These are phyloP conservation scores for Penicillium atrosanguineum DNA, from an alignment of 495 filamentous ascomycete genomes.

Conservation along the genomic window DNA sequence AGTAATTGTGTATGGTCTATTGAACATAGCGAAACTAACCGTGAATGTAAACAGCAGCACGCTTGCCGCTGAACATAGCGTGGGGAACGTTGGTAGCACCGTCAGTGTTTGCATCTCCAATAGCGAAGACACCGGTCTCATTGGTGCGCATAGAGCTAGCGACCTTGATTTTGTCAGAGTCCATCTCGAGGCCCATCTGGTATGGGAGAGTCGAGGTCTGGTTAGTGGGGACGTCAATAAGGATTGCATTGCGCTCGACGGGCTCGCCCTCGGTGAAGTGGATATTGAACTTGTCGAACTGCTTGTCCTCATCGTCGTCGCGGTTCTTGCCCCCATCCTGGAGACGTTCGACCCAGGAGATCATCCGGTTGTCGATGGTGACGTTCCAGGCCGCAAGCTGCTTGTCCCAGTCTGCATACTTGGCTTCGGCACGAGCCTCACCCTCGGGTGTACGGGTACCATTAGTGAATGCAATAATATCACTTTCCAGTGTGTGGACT, in stretches of 20 bases:
- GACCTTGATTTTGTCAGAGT: conserved; percentile 36
- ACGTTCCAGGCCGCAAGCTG: conserved; percentile 50
- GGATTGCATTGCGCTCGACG: conserved; percentile 47
- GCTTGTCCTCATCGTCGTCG: conserved; percentile 35
- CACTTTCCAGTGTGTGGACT: conserved; percentile 43
- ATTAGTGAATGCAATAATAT: conserved; percentile 52
- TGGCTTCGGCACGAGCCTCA: conserved; percentile 33
- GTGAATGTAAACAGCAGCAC: conserved; percentile 34
- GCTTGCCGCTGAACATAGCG: conserved; percentile 49
- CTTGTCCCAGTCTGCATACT: conserved; percentile 43
- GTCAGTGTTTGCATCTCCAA: conserved; percentile 58
- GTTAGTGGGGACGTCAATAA: conserved; percentile 46
- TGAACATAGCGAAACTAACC: no score
- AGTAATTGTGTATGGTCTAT: no score
- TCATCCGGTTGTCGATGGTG: conserved; percentile 52
- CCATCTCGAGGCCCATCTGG: conserved; percentile 44
- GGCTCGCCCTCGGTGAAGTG: conserved; percentile 48
- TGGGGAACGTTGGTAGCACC: conserved; percentile 59
- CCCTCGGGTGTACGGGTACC: conserved; percentile 47
- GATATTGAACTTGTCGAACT: conserved; percentile 51
- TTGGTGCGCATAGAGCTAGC: conserved; percentile 42
- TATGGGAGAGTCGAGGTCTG: conserved; percentile 38
- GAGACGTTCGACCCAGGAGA: conserved; percentile 45
- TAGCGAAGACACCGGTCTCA: conserved; percentile 48
- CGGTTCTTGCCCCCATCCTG: conserved; percentile 35